Base-by-base conservation (phyloP, 257 asterid genomes). In the Nicotiana otophora region DNA sequence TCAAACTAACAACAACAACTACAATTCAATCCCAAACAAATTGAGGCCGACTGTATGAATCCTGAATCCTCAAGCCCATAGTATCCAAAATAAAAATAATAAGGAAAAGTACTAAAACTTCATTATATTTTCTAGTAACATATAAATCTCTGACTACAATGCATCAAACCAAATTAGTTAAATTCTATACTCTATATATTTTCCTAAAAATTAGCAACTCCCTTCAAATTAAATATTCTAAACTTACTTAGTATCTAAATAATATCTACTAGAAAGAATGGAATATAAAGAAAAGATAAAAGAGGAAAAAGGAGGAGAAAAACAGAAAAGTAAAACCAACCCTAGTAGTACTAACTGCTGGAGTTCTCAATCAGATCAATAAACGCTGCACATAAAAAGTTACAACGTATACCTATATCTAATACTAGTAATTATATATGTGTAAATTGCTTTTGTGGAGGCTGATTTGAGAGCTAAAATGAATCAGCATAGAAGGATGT, bases 401-500 rank as follows among this genome's bases (percentile, higher is more conserved):
- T 10, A 16, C n/a, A 84, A 14, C 67, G 68, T 34, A 54, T 48
- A 78, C 70, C 3, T 67, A 12, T 17, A 63, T 70, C 55, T 12
- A 36, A 23, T 16, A 28, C 8, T 31, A 31, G 4, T 31, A 31
- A 2, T 51, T 57, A 8, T 65, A 34, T 33, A 4, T 23, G 34
- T 20, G 80, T 46, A 30, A 39, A 3, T 9, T 10, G 33, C 95
- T 92, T 81, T 90, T 91, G 72, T 92, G 90, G 77, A 88, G 61
- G 65, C 91, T 91, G 89, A 92, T 94, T 83, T 89, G 68, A 85
- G 94, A 91, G 39, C 94, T 94, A 42, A 87, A 88, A 80, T 91
- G 92, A 83, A 91, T 90, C 77, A 91, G 90, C 77, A 88, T 75
- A 82, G 3, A 64, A 64, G 23, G n/a, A 54, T 36, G 9, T 36